Conservation (phyloP, 1,139 yeast species). For the Nakaseomyces kungkrabaensis region DNA sequence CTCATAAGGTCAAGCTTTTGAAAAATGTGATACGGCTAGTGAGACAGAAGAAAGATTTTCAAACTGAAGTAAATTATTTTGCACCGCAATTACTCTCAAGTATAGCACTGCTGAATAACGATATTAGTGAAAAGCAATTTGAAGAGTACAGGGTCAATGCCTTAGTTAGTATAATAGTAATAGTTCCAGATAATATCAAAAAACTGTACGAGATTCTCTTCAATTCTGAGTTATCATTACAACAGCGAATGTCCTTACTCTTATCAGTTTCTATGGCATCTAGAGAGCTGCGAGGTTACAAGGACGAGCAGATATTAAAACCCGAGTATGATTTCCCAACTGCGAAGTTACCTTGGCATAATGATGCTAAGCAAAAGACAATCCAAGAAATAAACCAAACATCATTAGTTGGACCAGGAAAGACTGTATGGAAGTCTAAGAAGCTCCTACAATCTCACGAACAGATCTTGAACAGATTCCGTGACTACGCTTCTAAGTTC, state of each 20-base stretch:
- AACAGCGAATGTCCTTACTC: conserved; percentile 48
- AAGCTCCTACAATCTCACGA: conserved; percentile 12
- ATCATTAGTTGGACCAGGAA: conserved; percentile 3
- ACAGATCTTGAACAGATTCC: conserved; percentile 23
- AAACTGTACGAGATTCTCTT: conserved; percentile 39
- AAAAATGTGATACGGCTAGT: conserved; percentile 27
- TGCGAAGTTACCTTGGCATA: conserved; percentile 23
- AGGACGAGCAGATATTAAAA: conserved; percentile 36
- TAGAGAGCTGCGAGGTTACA: conserved; percentile 52
- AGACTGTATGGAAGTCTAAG: conserved; percentile 27
- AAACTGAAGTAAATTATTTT: conserved; percentile 34
- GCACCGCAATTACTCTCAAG: conserved; percentile 37
- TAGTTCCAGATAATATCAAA: conserved; percentile 35
- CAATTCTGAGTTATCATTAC: conserved; percentile 58
- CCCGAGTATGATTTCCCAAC: conserved; percentile 31
- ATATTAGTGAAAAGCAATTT: conserved; percentile 42
- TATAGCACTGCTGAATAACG: conserved; percentile 39
- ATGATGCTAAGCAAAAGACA: conserved; percentile 4
- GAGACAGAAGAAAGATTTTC: conserved; percentile 30
- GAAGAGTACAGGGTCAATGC: conserved; percentile 48
- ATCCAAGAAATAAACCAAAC: neutral
- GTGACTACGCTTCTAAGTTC: conserved; percentile 27
- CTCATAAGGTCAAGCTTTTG: conserved; percentile 15
- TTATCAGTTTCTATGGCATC: conserved; percentile 50
- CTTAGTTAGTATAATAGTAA: conserved; percentile 45